Percentiles rank a stretch among this genome's conserved stretches.
phyloP scores from a whole-genome alignment of 176 grass and related monocot genomes.

The Bonia amplexicaulis region DNA sequence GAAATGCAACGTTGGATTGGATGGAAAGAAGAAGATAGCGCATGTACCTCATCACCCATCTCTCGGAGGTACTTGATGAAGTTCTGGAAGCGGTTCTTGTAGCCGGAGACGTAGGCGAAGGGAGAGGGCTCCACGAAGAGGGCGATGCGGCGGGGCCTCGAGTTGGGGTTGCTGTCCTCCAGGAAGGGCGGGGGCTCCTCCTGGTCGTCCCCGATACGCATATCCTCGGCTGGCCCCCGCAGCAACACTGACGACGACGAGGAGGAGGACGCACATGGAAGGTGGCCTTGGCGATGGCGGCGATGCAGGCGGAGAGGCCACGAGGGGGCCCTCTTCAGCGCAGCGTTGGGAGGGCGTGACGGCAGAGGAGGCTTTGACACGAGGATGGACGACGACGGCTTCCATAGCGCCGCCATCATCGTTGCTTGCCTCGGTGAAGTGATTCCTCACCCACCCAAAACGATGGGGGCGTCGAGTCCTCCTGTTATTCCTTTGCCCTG shows the following conservation, averaged over 20 bases:
- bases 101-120: conserved; percentile 89
- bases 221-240: neutral
- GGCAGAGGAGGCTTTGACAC: neutral
- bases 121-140: conserved; percentile 93
- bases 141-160: conserved; percentile 74
- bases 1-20: too few species aligned
- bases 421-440: neutral
- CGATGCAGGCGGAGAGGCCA: neutral
- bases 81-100: conserved; percentile 99
- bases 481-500: neutral
- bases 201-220: neutral
- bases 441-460: too few species aligned
- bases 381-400: conserved; percentile 1
- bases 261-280: neutral
- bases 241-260: neutral
- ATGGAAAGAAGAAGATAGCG: too few species aligned
- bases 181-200: neutral
- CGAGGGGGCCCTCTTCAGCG: neutral
- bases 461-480: neutral
- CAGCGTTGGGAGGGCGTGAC: neutral
- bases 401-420: neutral
- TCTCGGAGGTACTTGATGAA: conserved; percentile 88
- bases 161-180: neutral
- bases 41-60: conserved; percentile 71
- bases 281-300: neutral